Percentiles rank a stretch among this genome's conserved stretches.
phyloP scores from a whole-genome alignment of 2,329 filamentous ascomycete species.

The Camillea tinctor region DNA sequence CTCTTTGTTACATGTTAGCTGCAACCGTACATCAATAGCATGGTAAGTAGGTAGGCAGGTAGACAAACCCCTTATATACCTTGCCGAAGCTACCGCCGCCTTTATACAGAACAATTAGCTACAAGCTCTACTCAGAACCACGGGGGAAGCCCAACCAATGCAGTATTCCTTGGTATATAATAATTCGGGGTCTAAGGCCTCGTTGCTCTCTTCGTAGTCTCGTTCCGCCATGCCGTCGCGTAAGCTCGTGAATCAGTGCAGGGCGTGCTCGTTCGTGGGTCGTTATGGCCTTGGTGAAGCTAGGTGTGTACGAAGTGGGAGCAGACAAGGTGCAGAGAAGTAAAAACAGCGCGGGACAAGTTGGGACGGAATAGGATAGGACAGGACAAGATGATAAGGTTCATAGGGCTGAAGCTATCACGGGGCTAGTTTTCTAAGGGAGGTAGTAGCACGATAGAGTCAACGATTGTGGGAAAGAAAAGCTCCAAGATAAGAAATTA shows the following conservation, averaged over 20 bases:
- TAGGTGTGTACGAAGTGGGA: neutral
- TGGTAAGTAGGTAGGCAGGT: neutral
- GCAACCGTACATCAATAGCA: neutral
- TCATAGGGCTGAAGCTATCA: neutral
- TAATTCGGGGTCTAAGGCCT: constrained; percentile 76
- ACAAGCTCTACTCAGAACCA: constrained; percentile 7
- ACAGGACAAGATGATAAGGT: neutral
- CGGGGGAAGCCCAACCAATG: constrained; percentile 60
- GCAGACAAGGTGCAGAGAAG: neutral
- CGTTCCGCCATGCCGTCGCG: constrained; percentile 45
- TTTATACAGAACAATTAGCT: constrained; percentile 38
- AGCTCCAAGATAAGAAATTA: neutral
- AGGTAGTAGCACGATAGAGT: neutral
- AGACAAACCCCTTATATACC: constrained; percentile 87
- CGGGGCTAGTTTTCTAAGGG: neutral
- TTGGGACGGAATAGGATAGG: too few species aligned
- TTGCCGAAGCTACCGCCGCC: constrained; percentile 97
- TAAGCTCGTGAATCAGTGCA: neutral
- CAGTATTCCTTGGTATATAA: constrained; percentile 92
- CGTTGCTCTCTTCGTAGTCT: constrained; percentile 48
- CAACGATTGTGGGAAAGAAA: neutral
- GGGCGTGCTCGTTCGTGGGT: neutral
- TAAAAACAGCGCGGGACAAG: neutral
- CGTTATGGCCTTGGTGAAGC: neutral
- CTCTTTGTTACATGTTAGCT: constrained; percentile 47